Evolutionary conservation across 768 basidiomycete genomes (phyloP).

Genomic region (Calvatia gigantea): DNA sequence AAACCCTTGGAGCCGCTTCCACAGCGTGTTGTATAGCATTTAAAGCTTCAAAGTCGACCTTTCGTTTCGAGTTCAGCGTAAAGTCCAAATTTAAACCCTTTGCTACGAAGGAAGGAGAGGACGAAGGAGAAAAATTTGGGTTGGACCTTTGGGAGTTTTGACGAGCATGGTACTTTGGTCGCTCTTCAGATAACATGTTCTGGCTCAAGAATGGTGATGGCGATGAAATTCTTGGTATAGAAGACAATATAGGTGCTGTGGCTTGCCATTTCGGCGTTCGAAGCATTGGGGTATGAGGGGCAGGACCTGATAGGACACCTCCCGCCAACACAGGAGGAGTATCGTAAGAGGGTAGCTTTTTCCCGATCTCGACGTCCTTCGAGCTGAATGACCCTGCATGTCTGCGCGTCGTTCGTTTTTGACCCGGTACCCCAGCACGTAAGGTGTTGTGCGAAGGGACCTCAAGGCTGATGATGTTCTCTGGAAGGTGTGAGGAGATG

Average conservation of each 20-base stretch:
- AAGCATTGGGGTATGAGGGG: slow-evolving; percentile 34
- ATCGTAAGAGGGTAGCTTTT: slow-evolving; percentile 67
- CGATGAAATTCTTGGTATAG: slow-evolving; percentile 6
- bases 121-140: slow-evolving; percentile 29
- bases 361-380: slow-evolving; percentile 89
- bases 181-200: slow-evolving; percentile 9
- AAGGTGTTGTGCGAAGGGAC: slow-evolving; percentile 17
- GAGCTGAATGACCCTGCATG: slow-evolving; percentile 96
- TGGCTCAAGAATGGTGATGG: not conserved
- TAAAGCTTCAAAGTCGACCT: slow-evolving; percentile 76
- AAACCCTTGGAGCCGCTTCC: slow-evolving; percentile 75
- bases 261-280: slow-evolving; percentile 50
- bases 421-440: slow-evolving; percentile 17
- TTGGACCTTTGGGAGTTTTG: slow-evolving; percentile 39
- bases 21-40: slow-evolving; percentile 78
- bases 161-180: slow-evolving; percentile 28
- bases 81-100: slow-evolving; percentile 41
- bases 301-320: slow-evolving; percentile 31
- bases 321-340: slow-evolving; percentile 33
- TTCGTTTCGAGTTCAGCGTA: slow-evolving; percentile 51
- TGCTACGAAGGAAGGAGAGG: slow-evolving; percentile 35
- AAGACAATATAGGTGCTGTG: slow-evolving; percentile 31
- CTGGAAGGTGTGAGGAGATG: slow-evolving; percentile 18
- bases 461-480: slow-evolving; percentile 16
- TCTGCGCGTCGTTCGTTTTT: slow-evolving; percentile 60